Evolutionary conservation across 202 grass and related monocot genomes (phyloP).

Genomic region (Schoenoplectus triqueter): DNA sequence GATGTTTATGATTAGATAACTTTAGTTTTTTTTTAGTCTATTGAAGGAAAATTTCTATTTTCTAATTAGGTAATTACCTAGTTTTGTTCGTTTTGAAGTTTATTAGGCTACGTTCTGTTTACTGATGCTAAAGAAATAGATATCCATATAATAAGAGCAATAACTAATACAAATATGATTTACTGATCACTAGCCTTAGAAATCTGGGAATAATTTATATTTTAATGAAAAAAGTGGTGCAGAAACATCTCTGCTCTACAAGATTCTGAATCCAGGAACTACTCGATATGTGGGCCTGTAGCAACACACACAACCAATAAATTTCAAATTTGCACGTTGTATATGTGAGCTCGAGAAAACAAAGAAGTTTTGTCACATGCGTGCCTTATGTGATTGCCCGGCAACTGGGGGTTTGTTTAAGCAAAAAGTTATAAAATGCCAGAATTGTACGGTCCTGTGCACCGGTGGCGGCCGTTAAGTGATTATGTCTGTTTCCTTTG

Average conservation of each 20-base stretch:
- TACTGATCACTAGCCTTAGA: neutral
- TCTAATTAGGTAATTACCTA: neutral
- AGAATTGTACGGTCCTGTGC: neutral
- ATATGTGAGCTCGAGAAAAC: too few relatives aligned
- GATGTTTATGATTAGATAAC: neutral
- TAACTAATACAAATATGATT: slow-evolving; percentile 4
- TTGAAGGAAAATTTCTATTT: neutral
- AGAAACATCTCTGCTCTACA: neutral
- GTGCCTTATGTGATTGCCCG: neutral
- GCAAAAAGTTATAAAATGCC: neutral
- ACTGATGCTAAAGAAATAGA: neutral
- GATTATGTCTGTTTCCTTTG: neutral
- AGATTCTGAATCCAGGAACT: neutral
- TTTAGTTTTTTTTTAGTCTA: neutral
- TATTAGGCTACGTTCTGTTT: neutral
- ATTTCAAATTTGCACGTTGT: neutral
- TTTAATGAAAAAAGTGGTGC: neutral
- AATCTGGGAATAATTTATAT: neutral
- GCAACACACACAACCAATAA: slow-evolving; percentile 12
- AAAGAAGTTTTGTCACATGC: too few relatives aligned
- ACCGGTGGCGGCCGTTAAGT: neutral
- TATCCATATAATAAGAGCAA: neutral
- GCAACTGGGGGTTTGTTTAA: neutral
- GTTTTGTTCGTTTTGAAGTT: neutral
- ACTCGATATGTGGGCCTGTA: neutral